phyloP scores from a whole-genome alignment of 495 filamentous ascomycete species.

The Achaetomiella virescens region DNA sequence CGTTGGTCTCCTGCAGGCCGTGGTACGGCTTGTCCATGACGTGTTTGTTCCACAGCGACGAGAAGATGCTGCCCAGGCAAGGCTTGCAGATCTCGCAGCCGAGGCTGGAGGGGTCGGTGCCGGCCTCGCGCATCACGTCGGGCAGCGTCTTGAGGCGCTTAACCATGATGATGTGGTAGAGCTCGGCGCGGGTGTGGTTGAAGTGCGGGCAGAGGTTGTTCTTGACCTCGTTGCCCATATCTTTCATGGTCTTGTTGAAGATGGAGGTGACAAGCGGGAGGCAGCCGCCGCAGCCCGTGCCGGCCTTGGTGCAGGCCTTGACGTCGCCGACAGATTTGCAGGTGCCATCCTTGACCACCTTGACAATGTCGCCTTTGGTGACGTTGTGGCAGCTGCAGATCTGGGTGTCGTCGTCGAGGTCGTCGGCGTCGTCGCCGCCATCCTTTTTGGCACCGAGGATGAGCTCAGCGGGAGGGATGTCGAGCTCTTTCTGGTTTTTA shows the following conservation, averaged over 20 bases:
- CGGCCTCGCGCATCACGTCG: conserved; percentile 78
- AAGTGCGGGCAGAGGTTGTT: conserved; percentile 89
- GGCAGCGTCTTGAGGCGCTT: conserved; percentile 70
- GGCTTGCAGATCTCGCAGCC: conserved; percentile 95
- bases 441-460: conserved; percentile 77
- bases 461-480: conserved; percentile 80
- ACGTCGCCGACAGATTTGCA: conserved; percentile 84
- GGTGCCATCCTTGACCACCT: conserved; percentile 67
- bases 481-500: conserved; percentile 76
- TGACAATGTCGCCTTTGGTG: conserved; percentile 75
- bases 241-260: conserved; percentile 87
- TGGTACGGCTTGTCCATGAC: conserved; percentile 70
- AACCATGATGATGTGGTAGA: conserved; percentile 84
- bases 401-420: conserved; percentile 72
- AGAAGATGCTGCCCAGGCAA: conserved; percentile 74
- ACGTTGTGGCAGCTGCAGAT: conserved; percentile 98
- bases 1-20: conserved; percentile 91
- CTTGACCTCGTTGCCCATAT: conserved; percentile 84
- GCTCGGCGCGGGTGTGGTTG: conserved; percentile 75
- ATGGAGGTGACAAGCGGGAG: conserved; percentile 89
- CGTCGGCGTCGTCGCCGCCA: conserved; percentile 55
- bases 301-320: conserved; percentile 92
- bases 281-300: conserved; percentile 90
- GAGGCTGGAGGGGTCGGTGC: conserved; percentile 65
- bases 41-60: conserved; percentile 80